phyloP scores from a whole-genome alignment of 2,329 filamentous ascomycete genomes.

The Paraphoma sp. region DNA sequence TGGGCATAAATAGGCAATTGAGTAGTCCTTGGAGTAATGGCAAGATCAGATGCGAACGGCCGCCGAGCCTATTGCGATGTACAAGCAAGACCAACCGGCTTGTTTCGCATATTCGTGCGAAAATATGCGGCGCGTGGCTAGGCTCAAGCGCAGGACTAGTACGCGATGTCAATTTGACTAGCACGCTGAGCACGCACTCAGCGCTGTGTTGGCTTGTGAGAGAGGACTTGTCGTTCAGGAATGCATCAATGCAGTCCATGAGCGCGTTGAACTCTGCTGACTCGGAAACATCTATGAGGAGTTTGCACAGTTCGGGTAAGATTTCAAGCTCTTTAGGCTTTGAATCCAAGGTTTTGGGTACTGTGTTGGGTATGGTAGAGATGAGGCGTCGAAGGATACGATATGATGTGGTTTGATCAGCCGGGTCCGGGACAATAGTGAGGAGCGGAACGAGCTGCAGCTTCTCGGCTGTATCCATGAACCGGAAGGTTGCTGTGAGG shows the following conservation, averaged over 20 bases:
- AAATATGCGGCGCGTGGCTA: constrained; percentile 52
- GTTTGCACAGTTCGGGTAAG: constrained; percentile 30
- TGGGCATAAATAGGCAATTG: constrained; percentile 61
- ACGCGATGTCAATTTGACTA: constrained; percentile 45
- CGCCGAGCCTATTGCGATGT: constrained; percentile 64
- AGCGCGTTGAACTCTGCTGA: constrained; percentile 59
- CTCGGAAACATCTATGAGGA: constrained; percentile 57
- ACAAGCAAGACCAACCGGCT: constrained; percentile 61
- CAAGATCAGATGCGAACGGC: constrained; percentile 66
- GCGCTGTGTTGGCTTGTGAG: constrained; percentile 53
- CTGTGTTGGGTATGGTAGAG: constrained; percentile 34
- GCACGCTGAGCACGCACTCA: constrained; percentile 48
- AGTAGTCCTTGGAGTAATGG: constrained; percentile 62
- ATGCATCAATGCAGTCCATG: constrained; percentile 58
- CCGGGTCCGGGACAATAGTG: constrained; percentile 9
- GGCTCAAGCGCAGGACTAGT: constrained; percentile 34
- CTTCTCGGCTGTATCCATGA: constrained; percentile 26
- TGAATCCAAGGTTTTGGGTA: constrained; percentile 24
- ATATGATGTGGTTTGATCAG: constrained; percentile 21
- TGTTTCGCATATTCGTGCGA: constrained; percentile 61
- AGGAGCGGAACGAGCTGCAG: constrained; percentile 25
- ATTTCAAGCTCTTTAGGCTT: constrained; percentile 37
- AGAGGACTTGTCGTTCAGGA: constrained; percentile 41
- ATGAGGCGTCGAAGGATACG: constrained; percentile 35
- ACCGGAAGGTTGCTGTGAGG: constrained; percentile 19